A percentile compares a stretch with the other conserved stretches of the same genome.
These are phyloP conservation scores for Pelargonium cotyledonis DNA, from an alignment of 441 rosid genomes.

Conservation along the genomic window DNA sequence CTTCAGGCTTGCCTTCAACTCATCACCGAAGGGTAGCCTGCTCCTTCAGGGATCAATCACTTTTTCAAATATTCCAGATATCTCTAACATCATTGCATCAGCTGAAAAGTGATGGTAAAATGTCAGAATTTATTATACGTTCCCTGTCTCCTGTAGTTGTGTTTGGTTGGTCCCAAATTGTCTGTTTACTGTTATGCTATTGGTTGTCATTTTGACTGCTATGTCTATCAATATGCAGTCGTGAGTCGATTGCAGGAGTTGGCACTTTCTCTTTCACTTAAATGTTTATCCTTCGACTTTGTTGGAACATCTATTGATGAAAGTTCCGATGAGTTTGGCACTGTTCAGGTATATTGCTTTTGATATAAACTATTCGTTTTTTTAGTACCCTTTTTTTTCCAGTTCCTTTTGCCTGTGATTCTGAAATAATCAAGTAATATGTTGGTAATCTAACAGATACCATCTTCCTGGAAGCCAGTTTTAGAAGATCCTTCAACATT, in stretches of 20 bases:
- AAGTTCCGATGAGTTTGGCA: conserved; percentile 98
- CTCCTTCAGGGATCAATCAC: conserved; percentile 91
- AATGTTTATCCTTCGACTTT: conserved; percentile 95
- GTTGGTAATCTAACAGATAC: conserved; percentile 50
- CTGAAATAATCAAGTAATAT: conserved; percentile 14
- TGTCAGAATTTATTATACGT: conserved; percentile 13
- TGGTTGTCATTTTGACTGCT: conserved; percentile 11
- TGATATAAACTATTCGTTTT: conserved; percentile 6
- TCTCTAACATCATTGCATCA: conserved; percentile 81
- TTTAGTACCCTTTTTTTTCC: conserved; percentile 15
- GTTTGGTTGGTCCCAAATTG: neutral
- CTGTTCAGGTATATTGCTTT: conserved; percentile 60
- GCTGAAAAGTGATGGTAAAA: conserved; percentile 86
- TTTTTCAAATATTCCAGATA: conserved; percentile 89
- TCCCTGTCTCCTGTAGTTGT: neutral
- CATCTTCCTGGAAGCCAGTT: conserved; percentile 80
- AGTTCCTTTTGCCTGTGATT: conserved; percentile 6
- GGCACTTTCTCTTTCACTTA: conserved; percentile 88
- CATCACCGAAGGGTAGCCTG: conserved; percentile 89
- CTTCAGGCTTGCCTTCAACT: conserved; percentile 73
- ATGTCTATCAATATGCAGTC: conserved; percentile 35
- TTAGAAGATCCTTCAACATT: conserved; percentile 89
- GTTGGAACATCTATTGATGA: conserved; percentile 97
- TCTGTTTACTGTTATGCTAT: conserved; percentile 13
- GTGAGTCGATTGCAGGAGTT: conserved; percentile 77